Base-by-base conservation (phyloP, 768 basidiomycete genomes). In the Harrya chromipes region DNA sequence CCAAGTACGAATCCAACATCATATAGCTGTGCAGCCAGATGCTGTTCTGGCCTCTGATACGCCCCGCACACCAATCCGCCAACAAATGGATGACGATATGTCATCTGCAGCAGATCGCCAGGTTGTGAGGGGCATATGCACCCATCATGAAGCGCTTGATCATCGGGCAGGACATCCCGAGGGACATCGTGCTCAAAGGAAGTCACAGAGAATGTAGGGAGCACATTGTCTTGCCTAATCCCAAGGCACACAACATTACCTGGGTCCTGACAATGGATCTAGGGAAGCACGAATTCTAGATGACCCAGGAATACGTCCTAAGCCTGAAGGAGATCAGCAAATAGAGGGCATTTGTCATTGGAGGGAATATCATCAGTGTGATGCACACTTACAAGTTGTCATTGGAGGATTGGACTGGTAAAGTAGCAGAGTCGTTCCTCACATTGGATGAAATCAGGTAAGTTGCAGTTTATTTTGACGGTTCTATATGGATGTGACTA, bases 231-330 rank as follows among this genome's bases (percentile, higher is more conserved):
- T 17, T 50, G 2, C 10, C 24, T n/a, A n/a, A 3, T 26, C 35
- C 0, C 27, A 4, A 4, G 7, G n/a, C 3, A 31, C 16, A 2
- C 37, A 35, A 35, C 4, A 6, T 0, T 39, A 43, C 13, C n/a
- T 45, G 24, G 24, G 24, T 24, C 24, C 24, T 24, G 24, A 4
- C 14, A 26, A 36, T 17, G 13, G 4, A n/a, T 7, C n/a, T n/a
- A n/a, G n/a, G 4, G 6, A 17, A 29, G 4, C 10, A n/a, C 4
- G 4, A 9, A 8, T 44, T 55, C 6, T 55, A 42, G 54, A 40
- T 51, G 41, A n/a, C 42, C 0, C 50, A 51, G 35, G 54, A 49
- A 4, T 52, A 55, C 11, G 36, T 55, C 0, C 6, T 1, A 1
- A 52, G 47, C 17, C 14, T 53, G 4, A n/a, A 7, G 0, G 0